phyloP scores from a whole-genome alignment of 371 early-diverging fungal genomes.

The Paraphysoderma sedebokerense region DNA sequence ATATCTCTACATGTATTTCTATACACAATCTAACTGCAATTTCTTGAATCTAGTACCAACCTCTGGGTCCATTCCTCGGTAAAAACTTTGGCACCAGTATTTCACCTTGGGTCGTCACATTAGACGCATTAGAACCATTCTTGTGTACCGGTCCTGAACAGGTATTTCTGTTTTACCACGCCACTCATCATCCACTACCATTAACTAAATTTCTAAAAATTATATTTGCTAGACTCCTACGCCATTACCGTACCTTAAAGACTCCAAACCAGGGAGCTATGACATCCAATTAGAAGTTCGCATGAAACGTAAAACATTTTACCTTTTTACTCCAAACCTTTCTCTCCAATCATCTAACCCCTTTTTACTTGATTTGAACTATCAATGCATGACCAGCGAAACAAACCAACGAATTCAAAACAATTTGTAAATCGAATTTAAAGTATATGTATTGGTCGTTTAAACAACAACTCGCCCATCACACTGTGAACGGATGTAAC shows the following conservation, averaged over 20 bases:
- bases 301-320: slow-evolving; percentile 45
- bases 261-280: slow-evolving; percentile 34
- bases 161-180: too few species aligned
- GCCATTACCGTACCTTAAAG: slow-evolving; percentile 62
- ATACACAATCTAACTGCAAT: too few species aligned
- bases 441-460: slow-evolving; percentile 97
- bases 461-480: slow-evolving; percentile 86
- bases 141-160: slow-evolving; percentile 57
- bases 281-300: slow-evolving; percentile 63
- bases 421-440: slow-evolving; percentile 62
- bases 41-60: too few species aligned
- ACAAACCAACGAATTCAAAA: slow-evolving; percentile 25
- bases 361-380: slow-evolving; percentile 2
- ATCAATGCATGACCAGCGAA: slow-evolving; percentile 16
- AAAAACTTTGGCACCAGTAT: slow-evolving; percentile 95
- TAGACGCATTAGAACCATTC: slow-evolving; percentile 91
- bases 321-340: not conserved
- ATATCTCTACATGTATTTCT: too few species aligned
- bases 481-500: slow-evolving; percentile 89
- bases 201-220: too few species aligned
- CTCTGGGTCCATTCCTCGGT: slow-evolving; percentile 92
- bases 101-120: slow-evolving; percentile 92
- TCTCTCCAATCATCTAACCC: not conserved
- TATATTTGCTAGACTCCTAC: too few species aligned
- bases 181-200: too few species aligned